A percentile compares a stretch with the other conserved stretches of the same genome.
Evolutionary conservation across 176 grass and related monocot genomes (phyloP).

Genomic region (Bolboschoenus planiculmis): DNA sequence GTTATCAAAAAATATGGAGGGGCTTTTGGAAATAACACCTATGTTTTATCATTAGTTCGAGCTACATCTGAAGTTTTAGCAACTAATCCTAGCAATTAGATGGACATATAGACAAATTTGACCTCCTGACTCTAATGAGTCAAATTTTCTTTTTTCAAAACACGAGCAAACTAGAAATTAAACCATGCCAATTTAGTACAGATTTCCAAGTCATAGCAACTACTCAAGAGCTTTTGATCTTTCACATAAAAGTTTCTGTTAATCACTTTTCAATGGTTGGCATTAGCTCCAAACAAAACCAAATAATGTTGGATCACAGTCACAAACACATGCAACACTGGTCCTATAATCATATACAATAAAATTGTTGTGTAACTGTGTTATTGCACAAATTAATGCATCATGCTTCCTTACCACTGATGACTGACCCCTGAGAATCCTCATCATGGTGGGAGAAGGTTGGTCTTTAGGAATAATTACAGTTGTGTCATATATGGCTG

Average conservation of each 20-base stretch:
- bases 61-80: neutral
- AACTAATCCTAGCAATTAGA: neutral
- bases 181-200: neutral
- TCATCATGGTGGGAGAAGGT: constrained; percentile 90
- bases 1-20: neutral
- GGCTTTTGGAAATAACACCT: neutral
- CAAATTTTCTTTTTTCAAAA: neutral
- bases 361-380: neutral
- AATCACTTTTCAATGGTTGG: neutral
- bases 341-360: neutral
- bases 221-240: neutral
- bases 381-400: neutral
- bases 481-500: constrained; percentile 88
- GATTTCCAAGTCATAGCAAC: neutral
- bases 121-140: neutral
- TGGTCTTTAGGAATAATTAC: constrained; percentile 89
- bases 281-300: neutral
- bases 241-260: neutral
- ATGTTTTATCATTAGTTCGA: neutral
- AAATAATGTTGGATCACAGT: neutral
- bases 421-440: constrained; percentile 82
- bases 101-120: neutral
- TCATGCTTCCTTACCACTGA: constrained; percentile 65
- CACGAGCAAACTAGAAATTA: neutral
- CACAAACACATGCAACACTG: neutral